Evolutionary conservation across 2,329 filamentous ascomycete species (phyloP).

Genomic region (Aspergillus awamori): DNA sequence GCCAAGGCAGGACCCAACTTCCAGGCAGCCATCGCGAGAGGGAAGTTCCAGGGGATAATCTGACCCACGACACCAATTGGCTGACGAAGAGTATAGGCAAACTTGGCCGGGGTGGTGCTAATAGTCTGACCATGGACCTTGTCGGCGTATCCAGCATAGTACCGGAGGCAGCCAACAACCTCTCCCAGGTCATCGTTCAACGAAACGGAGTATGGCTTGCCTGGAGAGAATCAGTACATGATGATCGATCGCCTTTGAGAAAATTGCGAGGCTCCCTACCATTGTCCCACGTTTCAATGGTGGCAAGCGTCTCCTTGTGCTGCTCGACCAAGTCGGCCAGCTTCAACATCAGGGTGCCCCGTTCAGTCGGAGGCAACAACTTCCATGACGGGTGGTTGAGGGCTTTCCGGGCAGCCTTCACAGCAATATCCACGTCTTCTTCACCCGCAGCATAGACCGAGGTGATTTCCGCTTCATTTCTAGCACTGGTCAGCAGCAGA

Average conservation of each 20-base stretch:
- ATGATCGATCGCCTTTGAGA: neutral
- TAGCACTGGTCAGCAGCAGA: conserved; percentile 32
- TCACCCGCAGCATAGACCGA: conserved; percentile 64
- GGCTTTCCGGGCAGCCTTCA: conserved; percentile 39
- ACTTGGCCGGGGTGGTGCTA: conserved; percentile 59
- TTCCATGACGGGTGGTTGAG: conserved; percentile 42
- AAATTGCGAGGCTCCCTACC: conserved; percentile 46
- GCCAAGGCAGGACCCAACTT: conserved; percentile 40
- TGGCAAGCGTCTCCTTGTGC: conserved; percentile 64
- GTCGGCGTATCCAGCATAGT: conserved; percentile 89
- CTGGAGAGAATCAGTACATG: conserved; percentile 25
- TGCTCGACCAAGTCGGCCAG: conserved; percentile 70
- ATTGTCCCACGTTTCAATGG: conserved; percentile 78
- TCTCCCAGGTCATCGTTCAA: conserved; percentile 70
- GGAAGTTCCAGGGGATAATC: conserved; percentile 90
- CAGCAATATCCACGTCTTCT: conserved; percentile 38
- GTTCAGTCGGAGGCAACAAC: conserved; percentile 54
- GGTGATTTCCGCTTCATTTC: conserved; percentile 68
- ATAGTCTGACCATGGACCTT: conserved; percentile 89
- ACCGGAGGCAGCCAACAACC: conserved; percentile 73
- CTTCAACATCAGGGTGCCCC: conserved; percentile 68
- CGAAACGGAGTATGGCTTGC: conserved; percentile 48
- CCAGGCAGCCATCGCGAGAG: conserved; percentile 71
- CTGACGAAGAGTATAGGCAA: conserved; percentile 82
- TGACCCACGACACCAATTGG: conserved; percentile 80